Evolutionary conservation across 2,329 filamentous ascomycete genomes (phyloP), one percentile per base, ranked within the genome.

Genomic region (Xylariaceae sp.): DNA sequence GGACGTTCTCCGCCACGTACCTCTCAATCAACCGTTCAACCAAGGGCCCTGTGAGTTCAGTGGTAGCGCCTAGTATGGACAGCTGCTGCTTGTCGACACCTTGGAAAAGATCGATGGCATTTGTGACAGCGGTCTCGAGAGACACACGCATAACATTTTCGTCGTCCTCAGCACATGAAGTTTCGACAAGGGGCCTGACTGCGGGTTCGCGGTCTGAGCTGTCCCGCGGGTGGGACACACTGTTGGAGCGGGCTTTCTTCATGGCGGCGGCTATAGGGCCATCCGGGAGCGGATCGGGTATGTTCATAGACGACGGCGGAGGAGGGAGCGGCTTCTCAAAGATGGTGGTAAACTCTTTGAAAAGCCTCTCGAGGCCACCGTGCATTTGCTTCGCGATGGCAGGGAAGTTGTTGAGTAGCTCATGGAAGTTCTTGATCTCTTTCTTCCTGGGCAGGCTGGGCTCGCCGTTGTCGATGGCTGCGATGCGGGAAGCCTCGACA

Each of bases 341-440:
- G 47, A 92, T 87, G 40, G 82, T 82, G 6, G 83, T 86, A 66
- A 99, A 97, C 60, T 97, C 91, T 53, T 86, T 84, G 64, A 97
- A 96, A 22, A 97, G 73, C 62, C 85, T 86, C 63, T 99, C 92
- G 32, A 99, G 71, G 0, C 94, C 94, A 2, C 86, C 82, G 60
- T 96, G 90, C 90, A 99, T 96, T 68, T 99, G 94, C 52, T 89
- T 82, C 19, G 91, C 90, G 60, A 99, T 97, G 81, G 95, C 88
- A 1, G 94, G 94, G 58, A 97, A 99, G 60, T 90, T 84, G 58
- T 89, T 88, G 39, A 99, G 77, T 12, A 99, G 77, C 57, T 97
- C 94, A 53, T 87, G 85, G 65, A 99, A 99, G 32, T 82, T 89
- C 69, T 85, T 90, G 66, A 99, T 87, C 52, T 95, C 89, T 69